phyloP scores from a whole-genome alignment of 2,329 filamentous ascomycete species.

The Verticillium isaacii region DNA sequence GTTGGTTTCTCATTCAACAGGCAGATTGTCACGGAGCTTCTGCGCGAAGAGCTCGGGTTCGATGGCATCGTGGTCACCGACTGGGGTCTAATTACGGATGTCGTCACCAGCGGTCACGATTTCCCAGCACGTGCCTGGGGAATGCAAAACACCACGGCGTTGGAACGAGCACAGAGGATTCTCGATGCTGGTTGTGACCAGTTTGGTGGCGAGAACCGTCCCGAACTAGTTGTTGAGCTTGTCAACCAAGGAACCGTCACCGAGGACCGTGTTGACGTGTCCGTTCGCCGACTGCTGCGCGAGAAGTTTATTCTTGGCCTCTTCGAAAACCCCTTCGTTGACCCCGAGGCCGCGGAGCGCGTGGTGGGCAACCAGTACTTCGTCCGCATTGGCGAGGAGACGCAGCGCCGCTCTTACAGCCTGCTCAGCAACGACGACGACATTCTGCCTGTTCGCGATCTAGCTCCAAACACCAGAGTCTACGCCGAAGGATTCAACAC shows the following conservation, averaged over 20 bases:
- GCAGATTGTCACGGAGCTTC: constrained; percentile 41
- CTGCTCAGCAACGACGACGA: too few species aligned
- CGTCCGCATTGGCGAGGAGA: constrained; percentile 2
- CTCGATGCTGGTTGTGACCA: constrained; percentile 48
- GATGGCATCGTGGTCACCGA: constrained; percentile 47
- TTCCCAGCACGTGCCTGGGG: constrained; percentile 47
- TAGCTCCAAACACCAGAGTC: too few species aligned
- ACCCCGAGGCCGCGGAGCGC: constrained; percentile 32
- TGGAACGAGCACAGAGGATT: constrained; percentile 35
- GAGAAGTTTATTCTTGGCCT: constrained; percentile 49
- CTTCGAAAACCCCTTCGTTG: constrained; percentile 46
- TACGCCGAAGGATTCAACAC: too few species aligned
- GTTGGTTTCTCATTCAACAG: constrained; percentile 49
- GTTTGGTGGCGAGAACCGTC: constrained; percentile 42
- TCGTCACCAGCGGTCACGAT: constrained; percentile 32
- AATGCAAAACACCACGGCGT: constrained; percentile 35
- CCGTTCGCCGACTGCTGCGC: constrained; percentile 37
- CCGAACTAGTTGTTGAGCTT: constrained; percentile 43
- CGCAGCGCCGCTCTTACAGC: too few species aligned
- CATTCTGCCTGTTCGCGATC: too few species aligned
- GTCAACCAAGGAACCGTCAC: constrained; percentile 33
- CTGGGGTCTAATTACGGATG: constrained; percentile 47
- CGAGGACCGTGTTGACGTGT: constrained; percentile 39
- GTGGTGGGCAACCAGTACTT: constrained; percentile 41
- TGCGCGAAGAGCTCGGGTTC: constrained; percentile 42